Base-by-base conservation (phyloP, 78 protist genomes). In the Chrysochromulina tobinii region DNA sequence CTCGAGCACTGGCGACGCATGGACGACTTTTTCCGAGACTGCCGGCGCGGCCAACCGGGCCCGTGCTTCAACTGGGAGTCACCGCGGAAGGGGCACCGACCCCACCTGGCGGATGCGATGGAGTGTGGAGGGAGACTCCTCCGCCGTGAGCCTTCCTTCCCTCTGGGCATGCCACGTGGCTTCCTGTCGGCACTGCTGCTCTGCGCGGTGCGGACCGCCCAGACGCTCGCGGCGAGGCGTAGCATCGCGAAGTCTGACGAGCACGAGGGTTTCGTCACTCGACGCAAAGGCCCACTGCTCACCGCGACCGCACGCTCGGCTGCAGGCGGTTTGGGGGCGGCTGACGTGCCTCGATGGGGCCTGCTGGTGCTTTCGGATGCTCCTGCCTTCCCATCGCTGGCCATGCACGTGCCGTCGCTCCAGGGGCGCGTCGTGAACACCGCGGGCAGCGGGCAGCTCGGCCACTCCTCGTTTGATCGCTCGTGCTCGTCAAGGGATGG, bases 61-160 rank as follows among this genome's bases (percentile, higher is more conserved):
- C 83, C 83, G 18, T 75, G 83, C 57, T 75, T 75, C 58, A 75
- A 75, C 23, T 75, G 83, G 83, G 83, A 75, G 25, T 1, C 57
- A 3, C 83, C 83, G 54, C 57, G 23, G 58, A 1, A 3, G 58
- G 27, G 25, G 58, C 21, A 12, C 12, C 12, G 17, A 12, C 83
- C 83, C 25, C 38, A 12, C 54, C 58, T 75, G 58, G 54, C 83
- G 58, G 83, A 75, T 1, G 83, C 83, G 3, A 38, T 38, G 38
- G 38, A 38, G 38, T 38, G 38, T 38, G 38, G 38, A 38, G 38
- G 38, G 38, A 0, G 38, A 38, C 18, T 3, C 12, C 18, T 2
- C 59, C 50, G 83, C 64, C 57, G 83, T 23, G n/a, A 12, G 14
- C 57, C 57, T 15, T 7, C 23, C 64, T 14, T 12, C 64, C 23